Evolutionary conservation across 345 rosid species (phyloP).

Genomic region (Citrus glauca): DNA sequence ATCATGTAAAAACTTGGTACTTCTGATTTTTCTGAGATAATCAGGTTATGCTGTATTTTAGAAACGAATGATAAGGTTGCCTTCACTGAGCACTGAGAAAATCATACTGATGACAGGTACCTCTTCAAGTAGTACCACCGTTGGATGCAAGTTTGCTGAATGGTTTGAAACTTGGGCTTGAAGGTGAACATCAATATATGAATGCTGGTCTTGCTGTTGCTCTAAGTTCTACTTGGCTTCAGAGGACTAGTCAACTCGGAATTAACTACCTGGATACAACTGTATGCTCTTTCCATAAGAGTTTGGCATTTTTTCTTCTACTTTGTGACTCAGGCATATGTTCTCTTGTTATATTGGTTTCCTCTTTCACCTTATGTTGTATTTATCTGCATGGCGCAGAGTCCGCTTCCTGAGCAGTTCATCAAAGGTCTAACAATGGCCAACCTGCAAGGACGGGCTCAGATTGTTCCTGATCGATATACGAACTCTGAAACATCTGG

Average conservation of each 20-base stretch:
- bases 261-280: slow-evolving; percentile 39
- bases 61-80: neutral
- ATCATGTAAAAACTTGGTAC: neutral
- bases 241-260: slow-evolving; percentile 62
- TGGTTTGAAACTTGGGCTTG: slow-evolving; percentile 79
- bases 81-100: neutral
- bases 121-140: slow-evolving; percentile 62
- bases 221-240: slow-evolving; percentile 22
- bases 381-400: slow-evolving; percentile 38
- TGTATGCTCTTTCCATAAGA: slow-evolving; percentile 30
- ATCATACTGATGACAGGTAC: slow-evolving; percentile 48
- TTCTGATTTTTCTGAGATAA: neutral
- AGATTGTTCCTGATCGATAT: slow-evolving; percentile 63
- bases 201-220: slow-evolving; percentile 53
- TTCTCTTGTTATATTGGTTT: neutral
- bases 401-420: slow-evolving; percentile 72
- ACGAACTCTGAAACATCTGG: slow-evolving; percentile 40
- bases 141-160: slow-evolving; percentile 55
- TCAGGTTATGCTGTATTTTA: slow-evolving; percentile 9
- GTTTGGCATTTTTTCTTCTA: neutral
- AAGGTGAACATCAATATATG: slow-evolving; percentile 85
- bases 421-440: slow-evolving; percentile 78
- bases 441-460: slow-evolving; percentile 94
- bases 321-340: neutral
- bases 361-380: neutral